Percentiles rank a stretch among this genome's conserved stretches.
phyloP scores from a whole-genome alignment of 108 stramenopile genomes.

The Chaetoceros tenuissimus region DNA sequence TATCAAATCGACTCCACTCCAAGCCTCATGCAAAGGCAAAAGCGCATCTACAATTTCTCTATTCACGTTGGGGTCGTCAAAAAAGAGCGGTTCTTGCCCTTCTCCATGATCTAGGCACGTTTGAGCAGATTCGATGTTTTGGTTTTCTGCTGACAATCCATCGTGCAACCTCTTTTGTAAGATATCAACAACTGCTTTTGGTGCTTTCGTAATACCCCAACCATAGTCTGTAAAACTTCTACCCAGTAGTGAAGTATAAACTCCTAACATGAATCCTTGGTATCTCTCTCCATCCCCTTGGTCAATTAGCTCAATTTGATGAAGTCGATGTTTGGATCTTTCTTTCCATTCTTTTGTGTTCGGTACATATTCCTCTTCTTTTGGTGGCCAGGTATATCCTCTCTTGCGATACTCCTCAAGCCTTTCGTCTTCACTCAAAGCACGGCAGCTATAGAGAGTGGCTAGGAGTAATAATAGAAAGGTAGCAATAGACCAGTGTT shows the following conservation, averaged over 20 bases:
- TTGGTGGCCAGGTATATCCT: slow-evolving; percentile 15
- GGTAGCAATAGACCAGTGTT: too few relatives aligned
- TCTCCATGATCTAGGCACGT: slow-evolving; percentile 9
- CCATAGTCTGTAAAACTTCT: slow-evolving; percentile 70
- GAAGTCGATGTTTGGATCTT: slow-evolving; percentile 4
- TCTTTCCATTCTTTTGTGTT: slow-evolving; percentile 8
- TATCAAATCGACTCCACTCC: slow-evolving; percentile 15
- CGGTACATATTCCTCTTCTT: slow-evolving; percentile 9
- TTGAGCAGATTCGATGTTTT: slow-evolving; percentile 13
- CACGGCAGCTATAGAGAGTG: too few relatives aligned
- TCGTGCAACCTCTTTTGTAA: slow-evolving; percentile 35
- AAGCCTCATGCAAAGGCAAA: slow-evolving; percentile 36
- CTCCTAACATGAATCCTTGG: slow-evolving; percentile 37
- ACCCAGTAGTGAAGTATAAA: slow-evolving; percentile 26
- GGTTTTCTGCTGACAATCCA: slow-evolving; percentile 13
- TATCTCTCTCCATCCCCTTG: slow-evolving; percentile 28
- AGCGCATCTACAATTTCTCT: slow-evolving; percentile 7
- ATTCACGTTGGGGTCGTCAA: slow-evolving; percentile 9
- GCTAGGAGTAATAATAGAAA: too few relatives aligned
- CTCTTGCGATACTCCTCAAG: slow-evolving; percentile 13
- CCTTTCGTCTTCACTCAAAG: slow-evolving; percentile 16
- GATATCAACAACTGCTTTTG: slow-evolving; percentile 40
- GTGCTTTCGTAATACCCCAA: slow-evolving; percentile 56
- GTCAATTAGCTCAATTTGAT: slow-evolving; percentile 5
- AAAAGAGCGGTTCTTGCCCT: slow-evolving; percentile 4